Evolutionary conservation across 2,329 filamentous ascomycete genomes (phyloP), one percentile per base, ranked within the genome.

Genomic region (Scedosporium dehoogii): DNA sequence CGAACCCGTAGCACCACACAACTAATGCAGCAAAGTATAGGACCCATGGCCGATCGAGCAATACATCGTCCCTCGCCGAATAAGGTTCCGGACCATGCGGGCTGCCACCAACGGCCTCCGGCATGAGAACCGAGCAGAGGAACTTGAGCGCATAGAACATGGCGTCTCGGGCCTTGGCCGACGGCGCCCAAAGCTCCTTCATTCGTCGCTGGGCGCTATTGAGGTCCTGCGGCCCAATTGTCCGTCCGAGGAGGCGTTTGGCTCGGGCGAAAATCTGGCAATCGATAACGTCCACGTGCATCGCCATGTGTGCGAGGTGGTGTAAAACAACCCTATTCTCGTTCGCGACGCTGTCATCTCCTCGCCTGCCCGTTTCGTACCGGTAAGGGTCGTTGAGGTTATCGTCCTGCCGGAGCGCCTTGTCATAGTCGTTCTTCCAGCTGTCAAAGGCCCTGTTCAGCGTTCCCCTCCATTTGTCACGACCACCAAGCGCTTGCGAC

Each of bases 211-310:
- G 86, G 3, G 91, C 91, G 59, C 86, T 88, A 65, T 82, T 86
- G 63, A 94, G 87, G 74, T 97, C 94, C 65, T 90, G 85, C 1
- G 85, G 80, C 1, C 90, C 92, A 64, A 97, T 96, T 0, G 88
- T 87, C 57, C 93, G 86, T 23, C 94, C 93, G 3, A 97, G 84
- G 2, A 97, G 81, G 33, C 92, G 83, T 68, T 88, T 90, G 1
- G 93, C 91, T 7, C 92, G 87, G 4, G 93, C 94, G 73, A 94
- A 97, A 67, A 97, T 96, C 74, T 97, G 93, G 69, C 92, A 93
- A 73, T 97, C 93, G n/a, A 96, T 90, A 61, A 97, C 91, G 70
- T 97, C 93, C 25, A 96, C 92, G 70, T 97, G 92, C 83, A 96
- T 96, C 3, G 92, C 91, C 91, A 99, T 97, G 73, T 97, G 94